These are phyloP conservation scores for Epichloe uncinata DNA, from an alignment of 2,329 filamentous ascomycete genomes.

Conservation along the genomic window DNA sequence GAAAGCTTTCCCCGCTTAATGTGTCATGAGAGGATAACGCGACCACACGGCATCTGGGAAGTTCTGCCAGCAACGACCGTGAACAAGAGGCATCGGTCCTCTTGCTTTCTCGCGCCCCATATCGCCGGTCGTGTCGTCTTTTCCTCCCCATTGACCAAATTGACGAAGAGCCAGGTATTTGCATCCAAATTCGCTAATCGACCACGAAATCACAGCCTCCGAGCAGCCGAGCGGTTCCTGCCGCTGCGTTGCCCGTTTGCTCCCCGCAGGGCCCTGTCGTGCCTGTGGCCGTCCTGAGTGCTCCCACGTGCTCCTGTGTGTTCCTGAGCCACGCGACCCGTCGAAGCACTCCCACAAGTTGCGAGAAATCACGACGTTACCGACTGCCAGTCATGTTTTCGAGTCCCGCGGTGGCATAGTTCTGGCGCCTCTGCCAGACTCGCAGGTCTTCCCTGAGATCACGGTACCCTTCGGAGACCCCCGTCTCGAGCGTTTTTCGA, in stretches of 20 bases:
- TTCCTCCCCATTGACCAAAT: neutral
- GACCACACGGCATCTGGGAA: constrained; percentile 9
- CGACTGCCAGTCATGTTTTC: constrained; percentile 32
- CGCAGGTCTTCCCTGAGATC: constrained; percentile 13
- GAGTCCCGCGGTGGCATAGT: constrained; percentile 30
- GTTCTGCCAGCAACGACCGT: constrained; percentile 7
- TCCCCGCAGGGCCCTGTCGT: constrained; percentile 3
- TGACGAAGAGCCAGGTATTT: neutral
- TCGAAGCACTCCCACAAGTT: constrained; percentile 7
- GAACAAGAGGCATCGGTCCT: constrained; percentile 2
- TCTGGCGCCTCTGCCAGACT: constrained; percentile 34
- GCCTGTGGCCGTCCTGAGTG: neutral
- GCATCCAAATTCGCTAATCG: constrained; percentile 3
- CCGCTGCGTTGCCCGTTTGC: constrained; percentile 8
- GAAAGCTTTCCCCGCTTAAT: constrained; percentile 22
- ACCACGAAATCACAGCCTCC: neutral
- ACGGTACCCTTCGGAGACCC: neutral
- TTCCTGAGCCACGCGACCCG: neutral
- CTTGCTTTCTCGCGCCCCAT: neutral
- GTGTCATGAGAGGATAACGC: constrained; percentile 23
- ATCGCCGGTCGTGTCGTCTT: neutral
- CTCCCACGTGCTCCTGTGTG: neutral
- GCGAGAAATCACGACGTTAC: constrained; percentile 15
- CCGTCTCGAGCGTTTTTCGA: neutral
- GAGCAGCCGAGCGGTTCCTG: constrained; percentile 2